Evolutionary conservation across 345 rosid species (phyloP).

Genomic region (Aquilaria malaccensis): DNA sequence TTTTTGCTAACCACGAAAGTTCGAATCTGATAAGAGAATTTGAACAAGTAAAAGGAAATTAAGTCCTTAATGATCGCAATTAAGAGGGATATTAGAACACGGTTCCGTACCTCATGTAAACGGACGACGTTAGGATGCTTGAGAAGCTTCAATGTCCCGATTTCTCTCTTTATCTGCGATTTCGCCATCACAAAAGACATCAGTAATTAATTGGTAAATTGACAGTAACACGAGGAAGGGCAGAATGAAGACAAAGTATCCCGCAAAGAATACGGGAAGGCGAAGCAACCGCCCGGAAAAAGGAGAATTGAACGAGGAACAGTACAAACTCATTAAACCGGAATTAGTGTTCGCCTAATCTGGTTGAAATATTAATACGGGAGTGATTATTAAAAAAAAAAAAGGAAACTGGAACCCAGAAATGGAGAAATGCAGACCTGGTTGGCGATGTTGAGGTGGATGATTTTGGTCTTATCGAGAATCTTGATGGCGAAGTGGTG

Average conservation of each 20-base stretch:
- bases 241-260: constrained; percentile 2
- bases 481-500: constrained; percentile 65
- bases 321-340: too few relatives aligned
- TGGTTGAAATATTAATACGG: too few relatives aligned
- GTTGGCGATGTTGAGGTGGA: constrained; percentile 57
- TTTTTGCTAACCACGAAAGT: too few relatives aligned
- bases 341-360: too few relatives aligned
- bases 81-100: not conserved
- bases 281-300: not conserved
- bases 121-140: constrained; percentile 84
- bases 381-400: too few relatives aligned
- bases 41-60: not conserved
- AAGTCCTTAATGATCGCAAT: too few relatives aligned
- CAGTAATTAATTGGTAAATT: not conserved
- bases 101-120: constrained; percentile 55
- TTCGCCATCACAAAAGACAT: not conserved
- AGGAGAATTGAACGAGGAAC: not conserved
- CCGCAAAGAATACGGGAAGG: too few relatives aligned
- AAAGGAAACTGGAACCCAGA: not conserved
- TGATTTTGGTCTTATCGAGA: constrained; percentile 59
- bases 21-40: not conserved
- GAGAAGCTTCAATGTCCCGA: constrained; percentile 67
- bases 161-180: constrained; percentile 77
- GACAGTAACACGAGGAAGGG: not conserved
- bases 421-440: constrained; percentile 32